Conservation (phyloP, 2,329 filamentous ascomycete species). For the Scorias spongiosa region DNA sequence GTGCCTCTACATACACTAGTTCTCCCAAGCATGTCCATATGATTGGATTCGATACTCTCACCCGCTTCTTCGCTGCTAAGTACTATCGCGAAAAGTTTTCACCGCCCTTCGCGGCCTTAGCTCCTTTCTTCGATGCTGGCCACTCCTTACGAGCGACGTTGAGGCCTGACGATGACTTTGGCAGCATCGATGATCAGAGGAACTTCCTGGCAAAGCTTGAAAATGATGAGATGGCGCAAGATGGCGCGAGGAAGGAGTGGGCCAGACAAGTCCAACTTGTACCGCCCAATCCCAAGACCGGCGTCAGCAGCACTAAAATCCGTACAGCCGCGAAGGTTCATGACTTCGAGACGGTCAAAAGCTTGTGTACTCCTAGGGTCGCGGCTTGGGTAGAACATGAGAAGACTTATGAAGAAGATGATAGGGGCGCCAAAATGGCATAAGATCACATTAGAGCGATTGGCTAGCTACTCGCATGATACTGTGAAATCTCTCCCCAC, state of each 20-base stretch:
- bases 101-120: slow-evolving; percentile 38
- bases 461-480: background rate
- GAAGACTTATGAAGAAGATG: slow-evolving; percentile 37
- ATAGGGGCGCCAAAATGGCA: slow-evolving; percentile 21
- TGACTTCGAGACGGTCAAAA: slow-evolving; percentile 33
- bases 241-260: slow-evolving; percentile 46
- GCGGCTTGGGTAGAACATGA: slow-evolving; percentile 42
- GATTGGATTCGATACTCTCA: slow-evolving; percentile 61
- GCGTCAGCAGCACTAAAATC: slow-evolving; percentile 46
- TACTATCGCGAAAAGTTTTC: slow-evolving; percentile 48
- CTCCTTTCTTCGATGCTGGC: slow-evolving; percentile 44
- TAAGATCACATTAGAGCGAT: background rate
- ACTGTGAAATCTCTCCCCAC: background rate
- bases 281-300: slow-evolving; percentile 31
- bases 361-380: slow-evolving; percentile 43
- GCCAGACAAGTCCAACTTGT: slow-evolving; percentile 44
- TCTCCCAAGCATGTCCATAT: slow-evolving; percentile 47
- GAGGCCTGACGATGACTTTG: slow-evolving; percentile 47
- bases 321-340: slow-evolving; percentile 38
- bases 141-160: slow-evolving; percentile 50
- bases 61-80: slow-evolving; percentile 55
- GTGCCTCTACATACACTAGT: slow-evolving; percentile 18
- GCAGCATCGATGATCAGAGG: slow-evolving; percentile 38
- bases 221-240: slow-evolving; percentile 30
- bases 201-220: slow-evolving; percentile 38